These are phyloP conservation scores for Terana coerulea DNA, from an alignment of 768 basidiomycete species.

Conservation along the genomic window DNA sequence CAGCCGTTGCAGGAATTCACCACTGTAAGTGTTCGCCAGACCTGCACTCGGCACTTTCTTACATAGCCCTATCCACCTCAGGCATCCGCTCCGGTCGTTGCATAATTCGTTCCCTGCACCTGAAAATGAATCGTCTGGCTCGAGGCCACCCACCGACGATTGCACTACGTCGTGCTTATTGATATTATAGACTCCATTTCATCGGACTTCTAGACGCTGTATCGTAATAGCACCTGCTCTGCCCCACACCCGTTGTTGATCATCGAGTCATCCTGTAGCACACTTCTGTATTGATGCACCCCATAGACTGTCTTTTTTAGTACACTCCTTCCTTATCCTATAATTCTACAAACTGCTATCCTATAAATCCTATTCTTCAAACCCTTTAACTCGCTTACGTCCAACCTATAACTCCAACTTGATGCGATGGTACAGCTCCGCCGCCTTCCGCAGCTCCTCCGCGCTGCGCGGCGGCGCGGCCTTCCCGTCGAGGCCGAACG, in stretches of 20 bases:
- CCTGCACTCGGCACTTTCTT: too few species aligned
- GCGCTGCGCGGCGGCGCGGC: slow-evolving; percentile 24
- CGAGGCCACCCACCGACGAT: too few species aligned
- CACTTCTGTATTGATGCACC: not conserved
- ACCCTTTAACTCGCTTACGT: not conserved
- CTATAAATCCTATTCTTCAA: not conserved
- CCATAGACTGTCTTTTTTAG: not conserved
- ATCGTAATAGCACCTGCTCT: not conserved
- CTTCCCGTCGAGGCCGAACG: slow-evolving; percentile 34
- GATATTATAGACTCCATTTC: too few species aligned
- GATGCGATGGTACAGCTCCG: slow-evolving; percentile 31
- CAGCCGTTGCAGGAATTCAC: too few species aligned
- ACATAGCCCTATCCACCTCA: too few species aligned
- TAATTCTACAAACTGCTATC: not conserved
- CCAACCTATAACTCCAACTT: slow-evolving; percentile 22
- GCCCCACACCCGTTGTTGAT: not conserved
- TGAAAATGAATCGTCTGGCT: too few species aligned
- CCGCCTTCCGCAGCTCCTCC: slow-evolving; percentile 37
- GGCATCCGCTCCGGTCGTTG: too few species aligned
- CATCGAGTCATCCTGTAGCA: slow-evolving; percentile 3
- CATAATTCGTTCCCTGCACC: too few species aligned
- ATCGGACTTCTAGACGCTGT: not conserved
- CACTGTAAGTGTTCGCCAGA: too few species aligned
- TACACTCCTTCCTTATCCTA: not conserved
- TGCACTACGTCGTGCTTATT: too few species aligned